Base-by-base conservation (phyloP, 768 basidiomycete genomes). In the Leucosporidium creatinivorum region DNA sequence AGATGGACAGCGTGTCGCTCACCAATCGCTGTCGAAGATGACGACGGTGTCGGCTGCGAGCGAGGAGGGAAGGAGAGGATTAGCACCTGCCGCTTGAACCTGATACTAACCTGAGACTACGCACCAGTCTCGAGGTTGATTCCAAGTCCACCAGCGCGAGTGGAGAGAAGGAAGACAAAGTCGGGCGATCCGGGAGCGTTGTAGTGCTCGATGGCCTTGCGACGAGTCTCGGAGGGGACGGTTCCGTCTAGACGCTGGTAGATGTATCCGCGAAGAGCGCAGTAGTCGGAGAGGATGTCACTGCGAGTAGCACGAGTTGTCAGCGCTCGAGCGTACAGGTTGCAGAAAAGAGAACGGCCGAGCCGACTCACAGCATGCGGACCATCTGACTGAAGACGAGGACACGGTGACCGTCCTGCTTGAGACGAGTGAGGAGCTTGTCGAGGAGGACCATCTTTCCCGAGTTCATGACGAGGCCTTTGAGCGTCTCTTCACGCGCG, bases 321-420 rank as follows among this genome's bases (percentile, higher is more conserved):
- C 33, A 33, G 33, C 10, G n/a, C n/a, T n/a, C n/a, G n/a, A n/a
- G n/a, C n/a, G n/a, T n/a, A n/a, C n/a, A n/a, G n/a, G n/a, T n/a
- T 12, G 3, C 36, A 15, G 44, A 8, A 23, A n/a, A 21, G 49
- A 3, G 26, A 26, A 25, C 23, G n/a, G n/a, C 51, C 23, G 12
- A 15, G 4, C 33, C 21, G 56, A 69, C 71, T 36, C 36, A 73
- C 72, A 99, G 83, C 86, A 98, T 91, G 67, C 96, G 86, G 67
- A 98, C 93, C 96, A 99, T 99, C 62, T 76, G 92, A 75, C 93
- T 96, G 82, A 99, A 99, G 74, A 99, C 98, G 74, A 99, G 84
- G 31, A 99, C 96, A 59, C 96, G 89, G 75, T 98, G 96, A 4
- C 90, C 89, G 77, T 98, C 94, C 73, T 85, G 86, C 74, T 89